These are phyloP conservation scores for Penicillium subrubescens DNA, from an alignment of 495 filamentous ascomycete species.

Conservation along the genomic window DNA sequence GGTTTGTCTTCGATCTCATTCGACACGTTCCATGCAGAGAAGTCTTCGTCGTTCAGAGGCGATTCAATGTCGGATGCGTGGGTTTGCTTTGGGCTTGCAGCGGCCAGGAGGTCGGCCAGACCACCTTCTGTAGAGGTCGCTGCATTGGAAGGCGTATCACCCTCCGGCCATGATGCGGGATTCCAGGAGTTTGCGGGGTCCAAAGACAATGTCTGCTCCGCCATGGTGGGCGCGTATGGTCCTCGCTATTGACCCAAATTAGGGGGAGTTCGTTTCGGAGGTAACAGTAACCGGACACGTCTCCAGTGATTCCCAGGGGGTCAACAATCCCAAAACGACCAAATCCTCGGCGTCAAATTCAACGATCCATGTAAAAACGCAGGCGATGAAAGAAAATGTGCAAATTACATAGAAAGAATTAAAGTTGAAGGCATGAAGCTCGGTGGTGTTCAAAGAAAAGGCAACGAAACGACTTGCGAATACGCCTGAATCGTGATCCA, in stretches of 20 bases:
- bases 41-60: slow-evolving; percentile 22
- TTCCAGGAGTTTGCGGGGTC: slow-evolving; percentile 41
- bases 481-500: slow-evolving; percentile 17
- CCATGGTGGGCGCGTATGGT: slow-evolving; percentile 20
- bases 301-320: slow-evolving; percentile 31
- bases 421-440: slow-evolving; percentile 12
- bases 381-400: slow-evolving; percentile 6
- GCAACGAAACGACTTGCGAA: neutral
- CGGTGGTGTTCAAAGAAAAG: slow-evolving; percentile 5
- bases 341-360: slow-evolving; percentile 13
- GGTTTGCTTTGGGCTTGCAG: slow-evolving; percentile 17
- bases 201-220: slow-evolving; percentile 21
- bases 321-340: slow-evolving; percentile 28
- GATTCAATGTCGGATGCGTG: slow-evolving; percentile 15
- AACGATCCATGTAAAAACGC: slow-evolving; percentile 25
- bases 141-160: slow-evolving; percentile 11
- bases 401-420: slow-evolving; percentile 19
- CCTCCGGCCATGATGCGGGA: slow-evolving; percentile 42
- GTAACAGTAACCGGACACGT: slow-evolving; percentile 34
- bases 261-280: slow-evolving; percentile 8
- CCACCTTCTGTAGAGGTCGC: slow-evolving; percentile 10
- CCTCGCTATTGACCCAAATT: slow-evolving; percentile 12
- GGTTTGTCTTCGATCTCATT: slow-evolving; percentile 5
- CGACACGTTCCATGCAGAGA: slow-evolving; percentile 25
- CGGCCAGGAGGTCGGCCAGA: slow-evolving; percentile 15